A percentile compares a stretch with the other conserved stretches of the same genome.
phyloP scores from a whole-genome alignment of 73 alveolate species.

The Diophrys sp. region DNA sequence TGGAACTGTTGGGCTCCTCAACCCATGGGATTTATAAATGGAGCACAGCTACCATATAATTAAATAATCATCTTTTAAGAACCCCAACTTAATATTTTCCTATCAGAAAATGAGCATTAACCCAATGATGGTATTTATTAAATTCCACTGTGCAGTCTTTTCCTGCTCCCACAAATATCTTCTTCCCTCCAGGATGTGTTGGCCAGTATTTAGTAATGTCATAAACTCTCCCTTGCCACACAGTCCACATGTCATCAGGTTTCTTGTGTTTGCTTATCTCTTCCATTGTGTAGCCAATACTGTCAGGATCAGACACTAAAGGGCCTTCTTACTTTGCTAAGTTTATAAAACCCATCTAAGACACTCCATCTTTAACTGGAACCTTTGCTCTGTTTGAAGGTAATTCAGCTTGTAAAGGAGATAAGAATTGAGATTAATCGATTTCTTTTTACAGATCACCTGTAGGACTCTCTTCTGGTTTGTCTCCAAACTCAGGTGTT shows the following conservation, averaged over 20 bases:
- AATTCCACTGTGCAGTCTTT: constrained; percentile 86
- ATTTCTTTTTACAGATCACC: constrained; percentile 21
- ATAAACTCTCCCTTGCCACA: constrained; percentile 55
- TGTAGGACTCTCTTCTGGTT: neutral
- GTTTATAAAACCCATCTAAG: constrained; percentile 9
- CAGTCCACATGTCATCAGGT: constrained; percentile 62
- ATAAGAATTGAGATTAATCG: neutral
- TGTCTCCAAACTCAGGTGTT: constrained; percentile 1
- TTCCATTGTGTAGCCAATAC: constrained; percentile 30
- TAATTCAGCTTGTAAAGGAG: neutral
- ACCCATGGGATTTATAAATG: too few relatives aligned
- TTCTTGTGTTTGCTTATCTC: constrained; percentile 45
- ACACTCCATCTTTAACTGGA: constrained; percentile 61
- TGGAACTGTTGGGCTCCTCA: too few relatives aligned
- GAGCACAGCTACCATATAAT: too few relatives aligned
- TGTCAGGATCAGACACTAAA: constrained; percentile 29
- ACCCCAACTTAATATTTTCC: constrained; percentile 80
- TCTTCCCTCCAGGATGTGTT: constrained; percentile 80
- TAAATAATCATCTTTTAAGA: constrained; percentile 19
- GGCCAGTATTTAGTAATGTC: constrained; percentile 53
- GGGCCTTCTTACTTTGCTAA: neutral
- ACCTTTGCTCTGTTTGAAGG: constrained; percentile 45
- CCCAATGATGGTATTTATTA: constrained; percentile 90
- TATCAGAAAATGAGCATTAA: constrained; percentile 68
- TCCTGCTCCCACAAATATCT: constrained; percentile 84